A percentile compares a stretch with the other conserved stretches of the same genome.
Evolutionary conservation across 169 alveolate species (phyloP).

Genomic region (Eimeria praecox): DNA sequence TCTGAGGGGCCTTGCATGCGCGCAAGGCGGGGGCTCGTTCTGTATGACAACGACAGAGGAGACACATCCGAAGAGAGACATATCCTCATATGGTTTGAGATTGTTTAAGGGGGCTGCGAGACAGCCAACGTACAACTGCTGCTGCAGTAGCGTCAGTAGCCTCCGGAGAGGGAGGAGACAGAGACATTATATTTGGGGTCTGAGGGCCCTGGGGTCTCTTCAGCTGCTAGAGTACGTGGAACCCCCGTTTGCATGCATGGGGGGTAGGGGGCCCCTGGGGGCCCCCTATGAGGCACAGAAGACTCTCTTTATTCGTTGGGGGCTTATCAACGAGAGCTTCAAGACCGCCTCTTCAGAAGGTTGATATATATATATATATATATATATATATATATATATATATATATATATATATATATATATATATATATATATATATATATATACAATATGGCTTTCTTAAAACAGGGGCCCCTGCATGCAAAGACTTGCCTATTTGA

Average conservation of each 20-base stretch:
- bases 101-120: too few relatives aligned
- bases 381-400: too few relatives aligned
- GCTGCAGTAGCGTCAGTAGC: neutral
- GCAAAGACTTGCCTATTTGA: neutral
- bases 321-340: neutral
- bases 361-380: too few relatives aligned
- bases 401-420: too few relatives aligned
- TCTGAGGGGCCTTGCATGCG: neutral
- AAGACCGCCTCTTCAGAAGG: too few relatives aligned
- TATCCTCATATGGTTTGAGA: neutral
- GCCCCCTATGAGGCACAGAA: neutral
- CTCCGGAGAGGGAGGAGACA: neutral
- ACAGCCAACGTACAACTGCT: neutral
- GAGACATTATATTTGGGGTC: neutral
- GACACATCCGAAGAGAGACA: too few relatives aligned
- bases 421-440: too few relatives aligned
- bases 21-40: neutral
- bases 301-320: neutral
- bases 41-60: neutral
- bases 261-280: neutral
- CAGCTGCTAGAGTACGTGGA: neutral
- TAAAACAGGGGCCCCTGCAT: neutral
- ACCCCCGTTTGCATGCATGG: neutral
- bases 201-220: neutral
- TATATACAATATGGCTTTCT: neutral